Evolutionary conservation across 352 stramenopile species (phyloP).

Genomic region (Pythium sp.): DNA sequence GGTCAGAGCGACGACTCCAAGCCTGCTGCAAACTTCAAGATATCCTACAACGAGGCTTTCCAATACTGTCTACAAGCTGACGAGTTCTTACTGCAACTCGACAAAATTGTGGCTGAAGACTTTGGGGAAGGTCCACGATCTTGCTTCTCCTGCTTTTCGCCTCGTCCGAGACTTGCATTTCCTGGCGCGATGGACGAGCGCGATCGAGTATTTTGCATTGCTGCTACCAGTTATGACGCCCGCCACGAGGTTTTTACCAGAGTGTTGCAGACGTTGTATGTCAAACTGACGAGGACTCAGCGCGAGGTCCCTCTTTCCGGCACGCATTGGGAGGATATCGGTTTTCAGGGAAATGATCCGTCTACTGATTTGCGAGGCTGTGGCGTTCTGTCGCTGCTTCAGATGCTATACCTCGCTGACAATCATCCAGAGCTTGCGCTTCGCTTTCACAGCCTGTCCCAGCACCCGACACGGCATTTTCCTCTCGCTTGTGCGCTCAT

Average conservation of each 20-base stretch:
- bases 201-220: conserved; percentile 77
- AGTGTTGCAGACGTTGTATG: conserved; percentile 70
- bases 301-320: conserved; percentile 51
- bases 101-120: conserved; percentile 61
- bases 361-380: conserved; percentile 85
- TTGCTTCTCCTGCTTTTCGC: conserved; percentile 60
- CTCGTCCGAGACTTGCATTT: conserved; percentile 50
- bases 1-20: neutral
- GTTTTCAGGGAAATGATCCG: conserved; percentile 88
- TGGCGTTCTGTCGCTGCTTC: conserved; percentile 82
- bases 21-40: conserved; percentile 17
- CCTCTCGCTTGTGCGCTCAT: conserved; percentile 72
- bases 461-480: conserved; percentile 65
- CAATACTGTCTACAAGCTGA: conserved; percentile 38
- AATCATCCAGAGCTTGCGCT: conserved; percentile 47
- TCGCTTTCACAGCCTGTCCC: conserved; percentile 44
- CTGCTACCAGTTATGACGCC: conserved; percentile 47
- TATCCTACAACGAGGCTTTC: conserved; percentile 44
- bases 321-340: conserved; percentile 84
- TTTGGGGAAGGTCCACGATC: conserved; percentile 28
- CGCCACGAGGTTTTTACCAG: conserved; percentile 41
- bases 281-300: conserved; percentile 31
- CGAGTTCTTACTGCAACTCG: conserved; percentile 37
- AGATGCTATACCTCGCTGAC: conserved; percentile 81
- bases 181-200: conserved; percentile 50